Conservation (phyloP, 306 rosid species). For the Nissolia schottii region DNA sequence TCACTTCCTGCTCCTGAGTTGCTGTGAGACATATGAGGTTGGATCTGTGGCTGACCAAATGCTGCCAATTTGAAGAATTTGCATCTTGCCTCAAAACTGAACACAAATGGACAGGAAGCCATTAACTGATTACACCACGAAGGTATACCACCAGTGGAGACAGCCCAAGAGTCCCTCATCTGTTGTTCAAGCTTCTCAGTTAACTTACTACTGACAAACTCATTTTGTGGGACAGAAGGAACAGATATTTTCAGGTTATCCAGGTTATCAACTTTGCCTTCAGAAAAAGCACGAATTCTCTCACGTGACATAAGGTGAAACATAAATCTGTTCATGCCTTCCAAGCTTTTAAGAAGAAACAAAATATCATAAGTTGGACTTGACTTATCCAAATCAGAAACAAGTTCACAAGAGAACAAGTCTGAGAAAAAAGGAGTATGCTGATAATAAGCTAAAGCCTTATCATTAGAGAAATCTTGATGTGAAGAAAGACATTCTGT, state of each 20-base stretch:
- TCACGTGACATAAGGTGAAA: conserved; percentile 75
- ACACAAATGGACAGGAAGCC: conserved; percentile 74
- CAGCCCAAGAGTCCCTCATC: conserved; percentile 76
- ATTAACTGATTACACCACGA: conserved; percentile 78
- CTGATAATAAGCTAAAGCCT: conserved; percentile 40
- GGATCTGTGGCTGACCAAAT: conserved; percentile 55
- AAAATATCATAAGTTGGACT: conserved; percentile 66
- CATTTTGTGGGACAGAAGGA: conserved; percentile 65
- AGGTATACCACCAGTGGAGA: conserved; percentile 84
- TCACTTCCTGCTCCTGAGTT: conserved; percentile 46
- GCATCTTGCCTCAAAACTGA: conserved; percentile 89
- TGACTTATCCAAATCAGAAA: conserved; percentile 71
- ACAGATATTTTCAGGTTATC: conserved; percentile 51
- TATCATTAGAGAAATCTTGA: conserved; percentile 31
- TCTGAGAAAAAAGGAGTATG: conserved; percentile 57
- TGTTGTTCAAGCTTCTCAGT: conserved; percentile 96
- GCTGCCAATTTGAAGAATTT: conserved; percentile 84
- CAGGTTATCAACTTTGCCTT: conserved; percentile 68
- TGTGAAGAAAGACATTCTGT: conserved; percentile 31
- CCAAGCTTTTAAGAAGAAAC: conserved; percentile 77
- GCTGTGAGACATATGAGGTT: conserved; percentile 44
- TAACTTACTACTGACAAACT: conserved; percentile 80
- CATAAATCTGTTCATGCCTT: conserved; percentile 63
- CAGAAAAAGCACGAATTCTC: conserved; percentile 77
- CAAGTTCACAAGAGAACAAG: conserved; percentile 60